phyloP scores from a whole-genome alignment of 257 asterid genomes.

The Petunia secreta region DNA sequence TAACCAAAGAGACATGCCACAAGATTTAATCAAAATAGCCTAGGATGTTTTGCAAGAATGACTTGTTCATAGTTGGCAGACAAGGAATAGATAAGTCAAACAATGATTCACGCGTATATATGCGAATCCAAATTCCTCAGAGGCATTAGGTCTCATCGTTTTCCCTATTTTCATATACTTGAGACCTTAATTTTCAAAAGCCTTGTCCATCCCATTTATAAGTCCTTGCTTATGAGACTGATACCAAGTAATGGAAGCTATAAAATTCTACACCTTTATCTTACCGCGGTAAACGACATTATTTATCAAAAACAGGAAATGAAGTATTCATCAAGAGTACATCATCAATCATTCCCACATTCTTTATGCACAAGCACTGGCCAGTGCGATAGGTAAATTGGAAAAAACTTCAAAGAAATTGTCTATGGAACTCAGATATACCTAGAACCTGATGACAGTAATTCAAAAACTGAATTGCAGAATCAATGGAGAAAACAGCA shows the following conservation, averaged over 20 bases:
- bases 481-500: conserved; percentile 4
- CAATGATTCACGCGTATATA: no score
- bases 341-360: not conserved
- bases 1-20: not conserved
- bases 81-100: not conserved
- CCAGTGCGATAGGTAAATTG: not conserved
- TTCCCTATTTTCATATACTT: no score
- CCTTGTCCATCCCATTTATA: no score
- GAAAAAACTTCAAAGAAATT: not conserved
- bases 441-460: conserved; percentile 12
- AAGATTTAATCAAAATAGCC: conserved; percentile 4
- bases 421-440: not conserved
- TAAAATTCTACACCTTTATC: not conserved
- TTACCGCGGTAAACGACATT: not conserved
- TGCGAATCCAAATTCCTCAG: no score
- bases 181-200: no score
- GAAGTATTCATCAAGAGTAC: not conserved
- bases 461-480: conserved; percentile 10
- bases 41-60: conserved; percentile 19
- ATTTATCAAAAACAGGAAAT: not conserved
- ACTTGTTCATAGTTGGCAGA: not conserved
- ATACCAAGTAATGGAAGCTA: not conserved
- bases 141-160: no score
- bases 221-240: no score
- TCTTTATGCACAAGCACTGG: not conserved